Evolutionary conservation across 306 rosid species (phyloP), one percentile per base, ranked within the genome.

Genomic region (Lupinus albus): DNA sequence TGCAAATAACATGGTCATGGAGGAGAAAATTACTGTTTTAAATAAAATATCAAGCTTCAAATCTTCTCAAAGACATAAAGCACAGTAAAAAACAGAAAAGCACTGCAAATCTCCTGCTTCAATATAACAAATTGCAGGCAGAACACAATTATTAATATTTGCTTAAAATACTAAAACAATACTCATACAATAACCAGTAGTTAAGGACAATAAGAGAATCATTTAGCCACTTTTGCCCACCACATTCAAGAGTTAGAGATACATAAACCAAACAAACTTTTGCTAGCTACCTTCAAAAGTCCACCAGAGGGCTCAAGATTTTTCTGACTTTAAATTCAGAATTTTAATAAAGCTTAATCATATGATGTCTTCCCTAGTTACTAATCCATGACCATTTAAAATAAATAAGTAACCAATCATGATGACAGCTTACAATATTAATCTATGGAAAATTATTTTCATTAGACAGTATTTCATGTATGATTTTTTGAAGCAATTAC

Each of bases 381-480:
- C 20, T 36, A 51, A 68, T 70, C 30, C 30, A 25, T 25, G 4
- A 25, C 30, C 30, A 25, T 25, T 25, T 1, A 4, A 25, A 25
- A 25, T 25, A 9, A 1, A 39, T 39, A 39, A 39, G 3, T 39
- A 39, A 39, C 55, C 66, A 75, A 46, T 60, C 68, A 53, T 21
- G 33, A 70, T 28, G 57, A 38, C 67, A 41, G 36, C 21, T 28
- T 66, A 32, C 64, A 44, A 74, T 21, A 36, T 36, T 16, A 61
- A 53, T 32, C 44, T 6, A 68, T 58, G 25, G 38, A 52, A 53
- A 21, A 2, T 16, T 33, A 70, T 16, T 46, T 42, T 41, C 48
- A 50, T 35, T 41, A 8, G 58, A 9, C 66, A 20, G 50, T 67
- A 76, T 76, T 76, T 59, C 64, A 60, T 59, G 74, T 48, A 70